Base-by-base conservation (phyloP, 345 rosid genomes). In the Gossypium raimondii region DNA sequence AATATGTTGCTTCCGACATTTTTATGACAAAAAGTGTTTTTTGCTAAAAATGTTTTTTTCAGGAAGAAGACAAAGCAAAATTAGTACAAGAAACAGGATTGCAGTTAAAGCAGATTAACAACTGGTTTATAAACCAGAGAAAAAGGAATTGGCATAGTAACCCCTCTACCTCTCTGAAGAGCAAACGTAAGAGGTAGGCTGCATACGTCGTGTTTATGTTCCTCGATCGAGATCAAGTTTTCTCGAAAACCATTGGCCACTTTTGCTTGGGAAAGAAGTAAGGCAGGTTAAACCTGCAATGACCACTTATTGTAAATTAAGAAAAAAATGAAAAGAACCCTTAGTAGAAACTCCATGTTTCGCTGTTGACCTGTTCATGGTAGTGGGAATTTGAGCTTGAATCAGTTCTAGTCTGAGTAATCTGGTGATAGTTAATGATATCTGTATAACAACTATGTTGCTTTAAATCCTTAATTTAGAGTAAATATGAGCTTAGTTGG, bases 51-150 rank as follows among this genome's bases (percentile, higher is more conserved):
- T 41, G 51, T 60, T 73, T 11, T 50, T 20, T 76, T 53, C 75
- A 90, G 97, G 97, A 92, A 81, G 97, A 90, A 86, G 97, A 92
- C 78, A 92, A 92, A 59, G 84, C 91, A 68, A 89, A 83, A 76
- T 79, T 92, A 78, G 93, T 92, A 65, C 87, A 89, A 74, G 96
- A 90, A 77, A 92, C 96, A 0, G 96, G 97, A 8, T 80, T 92
- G 90, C 93, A 90, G 51, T 62, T 92, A 74, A 92, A 90, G 84
- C 97, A 92, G 85, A 92, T 92, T 43, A 92, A 92, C 73, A 92
- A 92, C 75, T 92, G 97, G 94, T 92, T 92, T 62, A 92, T 92
- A 78, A 92, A 92, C 84, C 93, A 92, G 81, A 86, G 97, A 70
- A 92, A 92, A 83, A 90, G 96, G 83, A 92, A 92, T 78, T 92